Evolutionary conservation across 2,329 filamentous ascomycete genomes (phyloP).

Genomic region (Sporothrix phasma): DNA sequence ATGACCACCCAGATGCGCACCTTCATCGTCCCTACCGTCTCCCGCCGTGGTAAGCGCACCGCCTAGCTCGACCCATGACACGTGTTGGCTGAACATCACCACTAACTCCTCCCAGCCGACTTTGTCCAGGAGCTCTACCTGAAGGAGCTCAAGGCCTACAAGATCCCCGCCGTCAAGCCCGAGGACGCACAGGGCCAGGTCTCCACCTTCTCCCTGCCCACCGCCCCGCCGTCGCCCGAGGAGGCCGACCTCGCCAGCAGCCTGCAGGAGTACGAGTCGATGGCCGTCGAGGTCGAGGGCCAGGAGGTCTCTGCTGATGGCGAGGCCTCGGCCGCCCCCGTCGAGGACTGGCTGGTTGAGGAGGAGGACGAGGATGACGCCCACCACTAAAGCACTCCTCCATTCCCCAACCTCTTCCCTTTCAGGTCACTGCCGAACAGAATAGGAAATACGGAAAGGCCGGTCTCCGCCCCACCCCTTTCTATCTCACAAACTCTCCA

Average conservation of each 20-base stretch:
- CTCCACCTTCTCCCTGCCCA: slow-evolving; percentile 72
- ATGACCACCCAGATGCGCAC: slow-evolving; percentile 32
- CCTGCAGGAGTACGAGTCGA: slow-evolving; percentile 87
- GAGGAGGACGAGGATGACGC: slow-evolving; percentile 51
- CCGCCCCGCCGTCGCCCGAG: slow-evolving; percentile 79
- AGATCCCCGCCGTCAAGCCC: slow-evolving; percentile 72
- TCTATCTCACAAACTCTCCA: background rate
- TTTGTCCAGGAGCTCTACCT: slow-evolving; percentile 97
- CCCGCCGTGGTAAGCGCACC: slow-evolving; percentile 46
- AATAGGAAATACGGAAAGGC: background rate
- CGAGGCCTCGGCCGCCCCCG: slow-evolving; percentile 45
- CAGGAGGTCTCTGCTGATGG: slow-evolving; percentile 55
- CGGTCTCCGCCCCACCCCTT: background rate
- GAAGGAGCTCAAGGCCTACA: slow-evolving; percentile 91
- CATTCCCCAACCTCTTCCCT: background rate
- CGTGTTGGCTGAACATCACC: no score
- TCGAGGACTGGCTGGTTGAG: slow-evolving; percentile 74
- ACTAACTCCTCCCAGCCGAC: slow-evolving; percentile 55
- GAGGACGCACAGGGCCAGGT: slow-evolving; percentile 84
- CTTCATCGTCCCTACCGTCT: slow-evolving; percentile 52
- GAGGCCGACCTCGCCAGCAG: slow-evolving; percentile 87
- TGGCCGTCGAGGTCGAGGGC: slow-evolving; percentile 91
- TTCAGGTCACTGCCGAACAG: background rate
- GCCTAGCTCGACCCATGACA: background rate
- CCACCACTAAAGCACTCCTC: slow-evolving; percentile 28